Evolutionary conservation across 2,329 filamentous ascomycete species (phyloP).

Genomic region (Gaeumannomyces sp.): DNA sequence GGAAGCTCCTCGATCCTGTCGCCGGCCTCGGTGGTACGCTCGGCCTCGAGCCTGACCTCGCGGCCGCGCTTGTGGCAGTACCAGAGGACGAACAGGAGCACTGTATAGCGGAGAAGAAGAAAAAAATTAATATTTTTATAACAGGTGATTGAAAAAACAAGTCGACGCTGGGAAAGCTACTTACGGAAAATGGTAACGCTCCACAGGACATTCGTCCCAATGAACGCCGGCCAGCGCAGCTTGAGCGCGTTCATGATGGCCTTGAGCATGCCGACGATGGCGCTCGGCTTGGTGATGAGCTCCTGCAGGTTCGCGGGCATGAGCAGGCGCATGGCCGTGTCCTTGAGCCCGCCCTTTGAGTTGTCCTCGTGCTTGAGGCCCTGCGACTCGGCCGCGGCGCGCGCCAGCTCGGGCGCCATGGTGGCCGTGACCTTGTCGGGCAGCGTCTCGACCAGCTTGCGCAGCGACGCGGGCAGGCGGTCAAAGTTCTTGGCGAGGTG

Average conservation of each 20-base stretch:
- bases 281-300: constrained; percentile 79
- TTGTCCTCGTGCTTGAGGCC: constrained; percentile 51
- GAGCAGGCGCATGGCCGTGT: constrained; percentile 51
- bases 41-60: constrained; percentile 65
- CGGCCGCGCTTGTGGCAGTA: constrained; percentile 95
- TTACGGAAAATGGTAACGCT: constrained; percentile 73
- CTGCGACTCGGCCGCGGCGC: constrained; percentile 69
- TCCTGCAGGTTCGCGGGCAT: constrained; percentile 69
- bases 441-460: constrained; percentile 79
- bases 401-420: constrained; percentile 75
- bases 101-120: constrained; percentile 33
- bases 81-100: constrained; percentile 91
- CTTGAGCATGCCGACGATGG: constrained; percentile 74
- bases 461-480: constrained; percentile 68
- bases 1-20: constrained; percentile 42
- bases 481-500: constrained; percentile 55
- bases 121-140: too few relatives aligned
- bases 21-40: constrained; percentile 20
- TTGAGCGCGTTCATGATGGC: constrained; percentile 89
- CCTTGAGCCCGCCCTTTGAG: constrained; percentile 33
- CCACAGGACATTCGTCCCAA: constrained; percentile 88
- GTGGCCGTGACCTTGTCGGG: constrained; percentile 73
- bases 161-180: background rate
- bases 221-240: constrained; percentile 79
- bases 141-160: too few relatives aligned